These are phyloP conservation scores for Oryza nivara DNA, from an alignment of 176 grass and related monocot genomes.

Conservation along the genomic window DNA sequence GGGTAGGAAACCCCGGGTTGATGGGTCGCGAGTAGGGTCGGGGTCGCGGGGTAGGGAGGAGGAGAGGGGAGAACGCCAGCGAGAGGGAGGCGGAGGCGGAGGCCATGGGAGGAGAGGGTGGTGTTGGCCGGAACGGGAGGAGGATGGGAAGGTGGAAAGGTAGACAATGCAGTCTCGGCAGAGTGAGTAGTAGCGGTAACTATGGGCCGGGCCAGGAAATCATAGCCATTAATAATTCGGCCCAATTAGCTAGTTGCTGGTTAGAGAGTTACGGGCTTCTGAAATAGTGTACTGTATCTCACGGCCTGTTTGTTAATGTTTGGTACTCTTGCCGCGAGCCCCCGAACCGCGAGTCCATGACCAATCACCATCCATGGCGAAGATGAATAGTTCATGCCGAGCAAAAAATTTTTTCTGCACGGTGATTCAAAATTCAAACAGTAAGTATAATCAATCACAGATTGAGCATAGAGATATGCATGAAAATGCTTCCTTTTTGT, in stretches of 20 bases:
- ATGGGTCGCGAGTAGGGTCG: not conserved
- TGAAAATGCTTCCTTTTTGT: too few species aligned
- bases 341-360: too few species aligned
- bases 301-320: too few species aligned
- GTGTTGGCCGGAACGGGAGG: conserved; percentile 8
- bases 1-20: not conserved
- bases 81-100: conserved; percentile 40
- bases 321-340: too few species aligned
- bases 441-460: too few species aligned
- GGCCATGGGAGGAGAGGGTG: conserved; percentile 33
- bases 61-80: conserved; percentile 34
- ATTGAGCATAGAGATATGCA: too few species aligned
- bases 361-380: too few species aligned
- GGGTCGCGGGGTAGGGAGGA: conserved; percentile 1
- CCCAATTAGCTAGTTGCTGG: not conserved
- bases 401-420: too few species aligned
- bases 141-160: not conserved
- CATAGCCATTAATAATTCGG: not conserved
- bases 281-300: too few species aligned
- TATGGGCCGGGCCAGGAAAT: not conserved
- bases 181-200: not conserved
- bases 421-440: too few species aligned
- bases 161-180: conserved; percentile 14
- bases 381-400: too few species aligned
- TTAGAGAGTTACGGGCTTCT: too few species aligned